Conservation (phyloP, 306 rosid species). For the Citrullus mucosospermus region DNA sequence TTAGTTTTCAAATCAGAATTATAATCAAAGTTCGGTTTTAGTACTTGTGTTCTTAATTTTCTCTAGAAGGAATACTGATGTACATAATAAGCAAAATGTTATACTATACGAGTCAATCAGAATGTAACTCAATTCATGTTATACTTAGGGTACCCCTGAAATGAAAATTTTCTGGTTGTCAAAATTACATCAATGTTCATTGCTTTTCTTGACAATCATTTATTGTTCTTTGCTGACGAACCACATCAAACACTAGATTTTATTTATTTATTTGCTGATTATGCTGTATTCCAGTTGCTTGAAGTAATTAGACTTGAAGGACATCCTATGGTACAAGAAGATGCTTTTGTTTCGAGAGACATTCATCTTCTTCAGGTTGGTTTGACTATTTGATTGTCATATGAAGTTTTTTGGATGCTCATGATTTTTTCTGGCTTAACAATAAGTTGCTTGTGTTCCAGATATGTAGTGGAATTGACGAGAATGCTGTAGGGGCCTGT, state of each 20-base stretch:
- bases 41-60: too few relatives aligned
- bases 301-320: constrained; percentile 96
- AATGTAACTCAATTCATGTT: neutral
- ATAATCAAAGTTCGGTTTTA: neutral
- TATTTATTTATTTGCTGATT: neutral
- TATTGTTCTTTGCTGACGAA: neutral
- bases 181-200: neutral
- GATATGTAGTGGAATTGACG: constrained; percentile 78
- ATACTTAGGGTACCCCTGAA: neutral
- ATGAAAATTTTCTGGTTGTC: neutral
- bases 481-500: constrained; percentile 68
- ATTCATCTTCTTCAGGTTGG: constrained; percentile 91
- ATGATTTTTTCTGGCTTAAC: neutral
- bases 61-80: too few relatives aligned
- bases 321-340: constrained; percentile 80
- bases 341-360: constrained; percentile 72
- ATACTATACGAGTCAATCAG: neutral
- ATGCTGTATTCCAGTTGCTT: constrained; percentile 41
- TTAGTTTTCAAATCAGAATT: neutral
- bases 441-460: constrained; percentile 11
- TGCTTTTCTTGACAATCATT: neutral
- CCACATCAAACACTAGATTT: neutral
- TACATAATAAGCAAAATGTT: neutral
- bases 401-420: neutral
- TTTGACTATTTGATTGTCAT: neutral